Base-by-base conservation (phyloP, 305 asterid species). In the Solanum chacoense region DNA sequence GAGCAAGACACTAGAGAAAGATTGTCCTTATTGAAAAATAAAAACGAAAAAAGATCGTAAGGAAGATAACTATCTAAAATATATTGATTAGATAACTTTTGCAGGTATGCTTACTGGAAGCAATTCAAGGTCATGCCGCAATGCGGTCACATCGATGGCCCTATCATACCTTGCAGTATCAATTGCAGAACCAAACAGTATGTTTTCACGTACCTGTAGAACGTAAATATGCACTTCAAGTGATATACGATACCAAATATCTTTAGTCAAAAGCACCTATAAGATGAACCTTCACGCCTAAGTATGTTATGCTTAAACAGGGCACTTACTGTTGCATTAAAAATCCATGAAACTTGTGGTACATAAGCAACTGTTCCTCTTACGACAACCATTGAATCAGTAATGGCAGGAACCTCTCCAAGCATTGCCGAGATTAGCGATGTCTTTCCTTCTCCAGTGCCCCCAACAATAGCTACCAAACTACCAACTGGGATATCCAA, bases 361-460 rank as follows among this genome's bases (percentile, higher is more conserved):
- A 95, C 98, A 87, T 96, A 95, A 88, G 99, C 98, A 87, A 95
- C 97, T 37, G 97, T 93, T 89, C 99, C 99, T 92, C 99, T 93
- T 87, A 97, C 88, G 79, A 87, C 87, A 89, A 95, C 95, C 89
- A 88, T 91, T 38, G 96, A 93, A 91, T 94, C 97, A 77, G 96
- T 92, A 71, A 94, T 85, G 45, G 98, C 91, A 88, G 99, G 99
- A 90, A 97, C 94, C 92, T 96, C 99, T 88, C 97, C 96, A 85
- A 97, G 98, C 97, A 97, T 95, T 90, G 99, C 99, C 18, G 99
- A 97, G 42, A 95, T 92, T 85, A 97, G 90, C 13, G 99, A 97
- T 40, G 99, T 97, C 90, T 97, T 97, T 89, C 99, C 99, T 93
- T 96, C 99, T 88, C 99, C 99, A 36, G 99, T 97, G 71, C 99